Percentiles rank a stretch among this genome's conserved stretches.
Conservation (phyloP, 306 rosid species). For the Cicer pinnatifidum region DNA sequence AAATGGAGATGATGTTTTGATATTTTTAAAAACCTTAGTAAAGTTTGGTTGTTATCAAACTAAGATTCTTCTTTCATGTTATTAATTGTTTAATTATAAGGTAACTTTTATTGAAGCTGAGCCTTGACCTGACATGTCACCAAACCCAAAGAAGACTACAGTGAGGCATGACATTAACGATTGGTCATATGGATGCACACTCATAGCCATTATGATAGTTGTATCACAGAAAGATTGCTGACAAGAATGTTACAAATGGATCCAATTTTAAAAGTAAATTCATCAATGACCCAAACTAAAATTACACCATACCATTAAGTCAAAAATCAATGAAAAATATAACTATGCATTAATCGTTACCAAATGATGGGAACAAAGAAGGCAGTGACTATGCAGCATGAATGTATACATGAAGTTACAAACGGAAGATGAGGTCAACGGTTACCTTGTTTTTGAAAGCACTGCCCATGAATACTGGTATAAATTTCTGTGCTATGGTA, state of each 20-base stretch:
- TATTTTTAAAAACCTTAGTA: conserved; percentile 5
- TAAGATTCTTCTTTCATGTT: conserved; percentile 16
- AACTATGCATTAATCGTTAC: background rate
- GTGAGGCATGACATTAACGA: conserved; percentile 10
- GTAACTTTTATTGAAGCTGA: conserved; percentile 13
- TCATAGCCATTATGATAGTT: conserved; percentile 15
- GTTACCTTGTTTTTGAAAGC: conserved; percentile 95
- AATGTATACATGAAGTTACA: conserved; percentile 11
- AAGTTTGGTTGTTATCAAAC: conserved; percentile 8
- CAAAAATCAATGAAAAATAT: background rate
- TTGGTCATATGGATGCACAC: background rate
- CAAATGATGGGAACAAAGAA: conserved; percentile 9
- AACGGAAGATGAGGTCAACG: conserved; percentile 12
- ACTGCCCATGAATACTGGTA: conserved; percentile 99
- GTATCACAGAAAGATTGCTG: conserved; percentile 10
- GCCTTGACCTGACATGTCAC: conserved; percentile 9
- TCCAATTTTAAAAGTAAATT: conserved; percentile 29
- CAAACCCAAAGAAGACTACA: background rate
- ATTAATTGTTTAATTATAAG: conserved; percentile 6
- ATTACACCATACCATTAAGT: conserved; percentile 32
- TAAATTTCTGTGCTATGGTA: conserved; percentile 77
- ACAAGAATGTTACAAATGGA: conserved; percentile 27
- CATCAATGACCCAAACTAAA: conserved; percentile 1
- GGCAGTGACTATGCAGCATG: background rate
- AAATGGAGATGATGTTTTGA: conserved; percentile 4